Conservation (phyloP, 345 rosid species). For the Triadica sebifera region DNA sequence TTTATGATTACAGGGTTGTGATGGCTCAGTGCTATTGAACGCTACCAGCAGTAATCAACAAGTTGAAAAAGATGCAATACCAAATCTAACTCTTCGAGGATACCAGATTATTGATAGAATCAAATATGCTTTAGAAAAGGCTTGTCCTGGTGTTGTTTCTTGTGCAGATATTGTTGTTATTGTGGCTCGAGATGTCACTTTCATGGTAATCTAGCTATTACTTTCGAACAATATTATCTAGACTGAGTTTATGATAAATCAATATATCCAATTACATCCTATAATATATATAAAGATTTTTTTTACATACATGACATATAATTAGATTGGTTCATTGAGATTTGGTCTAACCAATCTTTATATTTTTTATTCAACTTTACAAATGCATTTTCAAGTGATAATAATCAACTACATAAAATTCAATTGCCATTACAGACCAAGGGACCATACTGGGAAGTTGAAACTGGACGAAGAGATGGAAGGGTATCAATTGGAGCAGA, state of each 20-base stretch:
- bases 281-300: too few species aligned
- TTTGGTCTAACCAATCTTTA: too few species aligned
- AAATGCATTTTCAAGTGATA: not conserved
- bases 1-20: conserved; percentile 59
- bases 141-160: conserved; percentile 73
- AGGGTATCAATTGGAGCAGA: conserved; percentile 36
- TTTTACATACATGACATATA: too few species aligned
- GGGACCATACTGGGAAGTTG: conserved; percentile 46
- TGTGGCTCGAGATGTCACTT: conserved; percentile 57
- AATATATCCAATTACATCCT: too few species aligned
- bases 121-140: conserved; percentile 57
- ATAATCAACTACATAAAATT: not conserved
- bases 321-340: not conserved
- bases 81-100: conserved; percentile 62
- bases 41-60: conserved; percentile 28
- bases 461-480: conserved; percentile 77
- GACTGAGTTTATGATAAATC: too few species aligned
- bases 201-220: conserved; percentile 36
- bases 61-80: conserved; percentile 49
- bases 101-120: conserved; percentile 53
- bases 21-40: conserved; percentile 68
- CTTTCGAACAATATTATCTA: too few species aligned
- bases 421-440: conserved; percentile 24
- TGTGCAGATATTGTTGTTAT: conserved; percentile 74
- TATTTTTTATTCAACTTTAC: too few species aligned